A percentile compares a stretch with the other conserved stretches of the same genome.
Conservation (phyloP, 1,139 yeast genomes). For the Kurtzmaniella quercitrusa region DNA sequence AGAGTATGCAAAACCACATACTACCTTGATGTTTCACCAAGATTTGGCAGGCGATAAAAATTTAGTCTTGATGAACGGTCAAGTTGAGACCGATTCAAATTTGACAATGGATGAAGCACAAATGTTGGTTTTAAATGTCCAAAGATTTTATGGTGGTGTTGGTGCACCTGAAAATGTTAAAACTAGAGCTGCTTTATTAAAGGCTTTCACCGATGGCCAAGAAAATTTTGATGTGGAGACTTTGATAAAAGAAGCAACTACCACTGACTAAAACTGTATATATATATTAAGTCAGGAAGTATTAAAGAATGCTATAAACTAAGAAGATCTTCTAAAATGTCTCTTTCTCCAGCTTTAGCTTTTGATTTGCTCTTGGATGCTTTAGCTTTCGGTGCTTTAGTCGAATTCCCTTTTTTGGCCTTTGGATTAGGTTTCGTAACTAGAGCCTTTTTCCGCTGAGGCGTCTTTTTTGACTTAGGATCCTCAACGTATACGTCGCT, state of each 20-base stretch:
- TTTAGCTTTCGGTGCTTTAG: not conserved
- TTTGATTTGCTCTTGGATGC: not conserved
- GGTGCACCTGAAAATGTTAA: slow-evolving; percentile 39
- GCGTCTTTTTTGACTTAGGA: not conserved
- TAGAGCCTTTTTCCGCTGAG: not conserved
- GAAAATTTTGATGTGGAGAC: slow-evolving; percentile 59
- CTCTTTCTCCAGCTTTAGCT: not conserved
- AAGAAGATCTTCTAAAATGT: not conserved
- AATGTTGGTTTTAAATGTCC: slow-evolving; percentile 71
- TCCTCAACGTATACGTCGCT: not conserved
- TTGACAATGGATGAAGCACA: slow-evolving; percentile 73
- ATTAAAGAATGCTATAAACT: not conserved
- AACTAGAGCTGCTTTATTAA: slow-evolving; percentile 53
- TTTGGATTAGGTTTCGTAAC: not conserved
- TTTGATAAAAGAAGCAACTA: slow-evolving; percentile 68
- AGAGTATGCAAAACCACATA: slow-evolving; percentile 93
- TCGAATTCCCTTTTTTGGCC: not conserved
- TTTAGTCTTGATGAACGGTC: slow-evolving; percentile 83
- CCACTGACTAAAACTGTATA: slow-evolving; percentile 44
- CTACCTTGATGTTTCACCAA: slow-evolving; percentile 83
- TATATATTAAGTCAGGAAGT: not conserved
- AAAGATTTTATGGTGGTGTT: slow-evolving; percentile 78
- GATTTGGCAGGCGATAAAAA: slow-evolving; percentile 64
- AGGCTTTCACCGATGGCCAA: slow-evolving; percentile 68
- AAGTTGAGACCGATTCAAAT: slow-evolving; percentile 67